Evolutionary conservation across 495 filamentous ascomycete genomes (phyloP), one percentile per base, ranked within the genome.

Genomic region (Echria macrotheca): DNA sequence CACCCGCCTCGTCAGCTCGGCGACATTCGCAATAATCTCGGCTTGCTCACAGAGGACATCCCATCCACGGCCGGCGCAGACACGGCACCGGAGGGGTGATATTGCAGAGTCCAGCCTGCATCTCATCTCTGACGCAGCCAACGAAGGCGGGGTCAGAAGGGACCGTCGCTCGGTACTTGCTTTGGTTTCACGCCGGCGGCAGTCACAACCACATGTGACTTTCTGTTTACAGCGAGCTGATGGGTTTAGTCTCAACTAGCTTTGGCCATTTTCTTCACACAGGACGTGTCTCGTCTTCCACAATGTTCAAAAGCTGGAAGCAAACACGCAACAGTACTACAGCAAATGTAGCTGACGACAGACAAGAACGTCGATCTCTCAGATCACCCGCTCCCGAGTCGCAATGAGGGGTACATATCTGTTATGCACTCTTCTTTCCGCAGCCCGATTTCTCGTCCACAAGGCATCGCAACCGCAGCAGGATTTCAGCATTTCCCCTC

Each of bases 21-120:
- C 38, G 38, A 5, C 14, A 12, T 24, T 41, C 38, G 38, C 38
- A 41, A 41, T 41, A 41, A 41, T 41, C 38, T 41, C 38, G 38
- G 38, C 18, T n/a, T 41, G 21, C 38, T 24, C 21, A 41, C 6
- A 11, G 22, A 17, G 22, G 38, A 41, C 38, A 41, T 31, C 15
- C 38, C 38, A 41, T 31, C 15, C 38, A 41, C 21, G 17, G 38
- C 18, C 38, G 22, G 22, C 35, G 4, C 35, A 3, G 35, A 37
- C 35, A 37, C 35, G 35, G 35, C 35, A 37, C 35, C 35, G 5
- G 21, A 41, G 11, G 38, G 17, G 38, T 41, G 18, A 10, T 21
- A 41, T 41, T 41, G 38, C 38, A 41, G 38, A 17, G 22, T 41
- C 38, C 21, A 41, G n/a, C n/a, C n/a, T 24, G 38, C 38, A 24